These are phyloP conservation scores for Haplosporangium gracile DNA, from an alignment of 192 early-diverging fungal species.

Conservation along the genomic window DNA sequence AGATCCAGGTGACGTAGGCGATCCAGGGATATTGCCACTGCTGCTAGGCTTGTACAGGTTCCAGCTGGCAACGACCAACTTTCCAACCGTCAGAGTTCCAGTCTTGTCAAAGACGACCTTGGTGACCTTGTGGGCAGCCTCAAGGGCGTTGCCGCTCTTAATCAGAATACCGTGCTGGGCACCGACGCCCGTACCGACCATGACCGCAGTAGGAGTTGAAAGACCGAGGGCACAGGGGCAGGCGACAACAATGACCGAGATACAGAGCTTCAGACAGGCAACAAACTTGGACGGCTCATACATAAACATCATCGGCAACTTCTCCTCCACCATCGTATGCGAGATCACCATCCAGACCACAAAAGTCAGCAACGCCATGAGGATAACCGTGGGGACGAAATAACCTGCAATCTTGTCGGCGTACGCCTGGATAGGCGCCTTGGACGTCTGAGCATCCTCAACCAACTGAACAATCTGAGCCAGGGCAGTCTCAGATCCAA, in stretches of 20 bases:
- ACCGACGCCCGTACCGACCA: constrained; percentile 98
- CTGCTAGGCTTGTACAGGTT: constrained; percentile 28
- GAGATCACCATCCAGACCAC: constrained; percentile 80
- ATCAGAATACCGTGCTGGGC: constrained; percentile 96
- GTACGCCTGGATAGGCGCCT: constrained; percentile 95
- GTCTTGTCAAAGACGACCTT: constrained; percentile 99
- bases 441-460: constrained; percentile 92
- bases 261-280: constrained; percentile 88
- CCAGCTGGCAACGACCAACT: constrained; percentile 72
- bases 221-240: constrained; percentile 98
- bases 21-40: background rate
- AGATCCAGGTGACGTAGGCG: constrained; percentile 13
- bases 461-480: constrained; percentile 94
- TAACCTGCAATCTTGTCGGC: constrained; percentile 90
- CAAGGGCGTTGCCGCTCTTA: constrained; percentile 92
- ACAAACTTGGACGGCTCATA: constrained; percentile 77
- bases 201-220: constrained; percentile 96
- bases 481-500: constrained; percentile 92
- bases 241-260: constrained; percentile 96
- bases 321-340: constrained; percentile 51
- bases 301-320: constrained; percentile 56
- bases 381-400: constrained; percentile 92
- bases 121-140: constrained; percentile 83
- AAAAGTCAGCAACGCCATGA: constrained; percentile 80
- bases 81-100: constrained; percentile 90